A percentile compares a stretch with the other conserved stretches of the same genome.
phyloP scores from a whole-genome alignment of 495 filamentous ascomycete species.

The Podospora tetraspora region DNA sequence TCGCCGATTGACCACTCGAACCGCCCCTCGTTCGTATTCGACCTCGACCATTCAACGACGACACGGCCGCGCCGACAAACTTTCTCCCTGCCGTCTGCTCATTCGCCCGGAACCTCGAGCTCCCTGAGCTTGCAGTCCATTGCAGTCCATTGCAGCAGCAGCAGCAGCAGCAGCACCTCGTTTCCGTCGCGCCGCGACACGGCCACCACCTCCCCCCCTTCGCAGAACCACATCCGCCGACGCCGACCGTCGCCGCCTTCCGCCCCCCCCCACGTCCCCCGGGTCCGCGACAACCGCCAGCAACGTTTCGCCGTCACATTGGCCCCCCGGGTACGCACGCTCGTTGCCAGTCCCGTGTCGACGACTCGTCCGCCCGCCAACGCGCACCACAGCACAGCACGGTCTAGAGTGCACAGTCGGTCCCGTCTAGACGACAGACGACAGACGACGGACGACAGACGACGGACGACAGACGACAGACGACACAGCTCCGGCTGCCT shows the following conservation, averaged over 20 bases:
- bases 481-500: conserved; percentile 24
- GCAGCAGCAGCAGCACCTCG: background rate
- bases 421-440: background rate
- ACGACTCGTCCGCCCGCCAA: conserved; percentile 9
- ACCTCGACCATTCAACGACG: background rate
- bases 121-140: background rate
- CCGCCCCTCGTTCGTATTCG: background rate
- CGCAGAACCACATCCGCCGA: background rate
- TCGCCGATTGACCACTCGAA: conserved; percentile 1
- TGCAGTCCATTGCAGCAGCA: background rate
- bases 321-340: conserved; percentile 17
- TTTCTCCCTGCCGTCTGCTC: background rate
- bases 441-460: background rate
- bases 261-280: conserved; percentile 7
- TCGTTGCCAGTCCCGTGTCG: conserved; percentile 10
- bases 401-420: no score
- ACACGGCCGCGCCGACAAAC: background rate
- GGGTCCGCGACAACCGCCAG: conserved; percentile 8
- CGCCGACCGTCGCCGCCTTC: background rate
- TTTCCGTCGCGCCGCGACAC: background rate
- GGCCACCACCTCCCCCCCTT: background rate
- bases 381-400: background rate
- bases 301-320: conserved; percentile 25
- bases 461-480: background rate
- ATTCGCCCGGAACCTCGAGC: background rate